Base-by-base conservation (phyloP, 176 grass and related monocot species). In the Dactylis glomerata region DNA sequence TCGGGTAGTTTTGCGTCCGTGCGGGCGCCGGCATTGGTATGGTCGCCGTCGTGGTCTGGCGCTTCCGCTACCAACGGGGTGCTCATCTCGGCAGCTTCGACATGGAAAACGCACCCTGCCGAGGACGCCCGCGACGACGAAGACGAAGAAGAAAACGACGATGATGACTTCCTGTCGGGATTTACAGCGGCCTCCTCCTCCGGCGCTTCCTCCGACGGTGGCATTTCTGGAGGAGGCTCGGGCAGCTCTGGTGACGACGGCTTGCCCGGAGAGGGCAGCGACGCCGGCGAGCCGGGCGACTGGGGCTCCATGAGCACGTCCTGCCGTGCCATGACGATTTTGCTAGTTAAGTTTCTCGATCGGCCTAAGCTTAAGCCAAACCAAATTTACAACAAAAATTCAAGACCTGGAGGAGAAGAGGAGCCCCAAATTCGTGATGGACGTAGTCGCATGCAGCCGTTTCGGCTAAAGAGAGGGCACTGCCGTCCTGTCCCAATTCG, bases 301-400 rank as follows among this genome's bases (percentile, higher is more conserved):
- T 83, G 84, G 84, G 80, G 88, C 84, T 90, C 84, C 88, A 87
- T 87, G 47, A 49, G 46, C 66, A 83, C 84, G 66, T 27, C 84
- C 88, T 90, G 65, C 50, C 63, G 68, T 49, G 72, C 8, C 47
- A 45, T 50, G 37, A 20, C 16, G 33, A 73, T 44, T 26, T 28
- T 0, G 59, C 59, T 11, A 49, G 46, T 74, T 49, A 62, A 37
- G 11, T 5, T 12, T 44, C 50, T 52, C 19, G 50, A 52, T 52
- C 22, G 47, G 7, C 2, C 37, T 37, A 62, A 59, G 57, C 52
- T 38, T 10, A 15, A 38, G 10, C 27, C 2, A 24, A 3, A 20
- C 8, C 15, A 23, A n/a, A 16, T 38, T 38, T 0, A 3, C 1
- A 12, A 28, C 20, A 27, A 11, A 16, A 70, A 62, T 33, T 46